Evolutionary conservation across 1,284 basidiomycete genomes (phyloP), one percentile per base, ranked within the genome.

Genomic region (Vanrija sp.): DNA sequence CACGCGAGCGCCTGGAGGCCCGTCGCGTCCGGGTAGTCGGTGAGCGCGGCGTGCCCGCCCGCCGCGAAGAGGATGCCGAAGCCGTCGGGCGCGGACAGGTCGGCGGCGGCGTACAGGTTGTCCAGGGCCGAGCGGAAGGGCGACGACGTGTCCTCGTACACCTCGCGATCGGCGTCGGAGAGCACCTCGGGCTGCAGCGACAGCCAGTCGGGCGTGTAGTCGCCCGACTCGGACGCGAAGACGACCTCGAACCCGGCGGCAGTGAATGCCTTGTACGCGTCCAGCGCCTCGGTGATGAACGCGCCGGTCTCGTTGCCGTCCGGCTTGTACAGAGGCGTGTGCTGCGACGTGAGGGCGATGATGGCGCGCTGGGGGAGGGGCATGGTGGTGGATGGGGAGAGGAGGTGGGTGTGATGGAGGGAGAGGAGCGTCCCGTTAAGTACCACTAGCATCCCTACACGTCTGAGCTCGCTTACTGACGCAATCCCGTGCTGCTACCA

Each of bases 11-110:
- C 44, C 51, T 64, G 62, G 19, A 64, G 49, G 26, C 21, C 53
- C 19, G 9, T 28, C 1, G 60, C 60, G 38, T 45, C 29, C 14
- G 60, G 62, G 38, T 60, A 62, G 53, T 64, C 62, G 57, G 61
- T 59, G 18, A 64, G 46, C n/a, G 44, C 34, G 0, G 57, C 62
- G 47, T 64, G 62, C 1, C 62, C 62, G 5, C 57, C 62, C 1
- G 60, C 59, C 4, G 62, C 62, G 42, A 61, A 64, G 59, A 64
- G 61, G 44, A 64, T 9, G 29, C 62, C 60, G 39, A 61, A 64
- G 34, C 34, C 34, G 40, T 61, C 48, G 9, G 12, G 12, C 3
- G 55, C 25, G 0, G 52, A 40, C 25, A 61, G 45, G 19, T 61
- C 55, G 42, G 42, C 15, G n/a, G 62, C 47, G 46, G 49, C 54